Evolutionary conservation across 768 basidiomycete genomes (phyloP), one percentile per base, ranked within the genome.

Genomic region (Boletus subcaerulescens): DNA sequence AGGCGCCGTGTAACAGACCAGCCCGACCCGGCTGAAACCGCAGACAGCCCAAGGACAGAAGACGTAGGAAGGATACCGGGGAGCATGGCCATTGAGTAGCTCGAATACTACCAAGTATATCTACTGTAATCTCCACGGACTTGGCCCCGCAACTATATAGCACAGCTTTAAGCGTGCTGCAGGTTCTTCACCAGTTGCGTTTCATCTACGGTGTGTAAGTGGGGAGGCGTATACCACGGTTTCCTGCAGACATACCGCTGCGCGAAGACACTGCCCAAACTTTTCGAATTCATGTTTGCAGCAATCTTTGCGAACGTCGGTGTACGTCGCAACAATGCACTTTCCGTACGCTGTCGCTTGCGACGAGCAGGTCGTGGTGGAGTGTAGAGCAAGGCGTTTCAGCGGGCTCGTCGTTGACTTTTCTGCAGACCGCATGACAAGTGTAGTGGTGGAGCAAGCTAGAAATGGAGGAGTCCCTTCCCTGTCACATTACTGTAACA

Each of bases 341-440:
- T 87, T 87, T 22, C 93, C 96, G 68, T 99, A 99, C 6, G 73
- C 76, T 4, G 82, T 70, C 26, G 94, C 93, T 65, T 93, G 81
- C 8, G 76, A 57, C 10, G 87, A 75, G 62, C 90, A 91, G 15
- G 88, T 89, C 3, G 79, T 77, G 2, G 88, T 90, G 3, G 89
- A 80, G 60, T 87, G 83, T 18, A 82, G 59, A n/a, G 89, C 90
- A 22, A 92, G 73, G 24, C 82, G 79, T 57, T 80, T 77, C 40
- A 92, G 65, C 24, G 87, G 86, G 14, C 62, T 69, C 32, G 8
- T 29, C 29, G 69, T 66, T 40, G 73, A 58, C 39, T 71, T 63
- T 38, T 63, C 60, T 42, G 71, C 56, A n/a, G 69, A 26, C 29
- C 65, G 55, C 58, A 70, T 63, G 46, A n/a, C 48, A 40, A 40